phyloP scores from a whole-genome alignment of 352 stramenopile genomes.

The Phytopythium kandeliae region DNA sequence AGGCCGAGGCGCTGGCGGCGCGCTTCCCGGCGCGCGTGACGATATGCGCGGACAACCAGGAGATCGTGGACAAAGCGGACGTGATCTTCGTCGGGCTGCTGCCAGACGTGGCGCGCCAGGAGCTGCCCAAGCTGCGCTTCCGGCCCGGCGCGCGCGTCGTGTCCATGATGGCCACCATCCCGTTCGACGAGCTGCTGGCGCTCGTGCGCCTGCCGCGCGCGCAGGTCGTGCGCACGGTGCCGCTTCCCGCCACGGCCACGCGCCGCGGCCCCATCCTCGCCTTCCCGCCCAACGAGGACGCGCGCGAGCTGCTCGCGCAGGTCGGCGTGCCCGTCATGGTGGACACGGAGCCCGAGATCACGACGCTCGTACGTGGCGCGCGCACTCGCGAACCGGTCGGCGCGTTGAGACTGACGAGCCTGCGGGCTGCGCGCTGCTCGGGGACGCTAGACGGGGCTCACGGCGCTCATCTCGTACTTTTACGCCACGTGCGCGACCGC shows the following conservation, averaged over 20 bases:
- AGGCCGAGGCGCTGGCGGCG: slow-evolving; percentile 65
- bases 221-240: slow-evolving; percentile 76
- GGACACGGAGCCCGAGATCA: slow-evolving; percentile 70
- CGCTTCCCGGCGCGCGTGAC: slow-evolving; percentile 64
- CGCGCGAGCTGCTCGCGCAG: slow-evolving; percentile 63
- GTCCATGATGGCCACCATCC: slow-evolving; percentile 88
- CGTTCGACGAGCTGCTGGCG: slow-evolving; percentile 72
- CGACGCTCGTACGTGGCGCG: slow-evolving; percentile 60
- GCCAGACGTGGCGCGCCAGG: slow-evolving; percentile 57
- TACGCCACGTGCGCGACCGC: slow-evolving; percentile 81
- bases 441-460: slow-evolving; percentile 86
- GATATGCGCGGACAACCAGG: slow-evolving; percentile 68
- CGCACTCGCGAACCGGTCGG: too few species aligned
- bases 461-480: slow-evolving; percentile 82
- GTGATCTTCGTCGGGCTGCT: slow-evolving; percentile 81
- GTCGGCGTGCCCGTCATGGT: slow-evolving; percentile 85
- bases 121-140: slow-evolving; percentile 71
- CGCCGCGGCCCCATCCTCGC: slow-evolving; percentile 75
- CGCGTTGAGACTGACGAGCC: too few species aligned
- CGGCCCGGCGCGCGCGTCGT: slow-evolving; percentile 55
- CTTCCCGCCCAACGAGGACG: slow-evolving; percentile 64
- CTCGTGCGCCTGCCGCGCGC: slow-evolving; percentile 63
- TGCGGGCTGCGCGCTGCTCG: too few species aligned
- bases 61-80: slow-evolving; percentile 78
- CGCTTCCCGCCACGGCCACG: slow-evolving; percentile 66